Conservation (phyloP, 1,284 basidiomycete species). For the Vanrija humicola region DNA sequence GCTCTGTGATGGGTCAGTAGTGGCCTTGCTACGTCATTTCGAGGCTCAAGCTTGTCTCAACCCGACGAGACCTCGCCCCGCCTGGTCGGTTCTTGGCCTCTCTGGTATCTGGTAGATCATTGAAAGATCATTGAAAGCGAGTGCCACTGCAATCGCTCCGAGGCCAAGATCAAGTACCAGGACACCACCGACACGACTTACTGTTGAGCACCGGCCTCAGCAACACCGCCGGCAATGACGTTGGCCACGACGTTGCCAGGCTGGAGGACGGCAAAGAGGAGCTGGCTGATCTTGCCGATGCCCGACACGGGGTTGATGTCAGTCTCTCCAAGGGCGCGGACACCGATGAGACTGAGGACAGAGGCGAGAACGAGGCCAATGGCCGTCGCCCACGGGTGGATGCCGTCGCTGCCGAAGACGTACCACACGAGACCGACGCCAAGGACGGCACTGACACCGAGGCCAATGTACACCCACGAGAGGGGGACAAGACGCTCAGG, state of each 20-base stretch:
- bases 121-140: too few relatives aligned
- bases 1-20: conserved; percentile 56
- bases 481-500: conserved; percentile 74
- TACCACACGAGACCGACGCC: conserved; percentile 79
- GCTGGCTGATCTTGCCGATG: conserved; percentile 88
- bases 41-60: too few relatives aligned
- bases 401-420: conserved; percentile 83
- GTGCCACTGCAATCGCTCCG: too few relatives aligned
- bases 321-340: conserved; percentile 86
- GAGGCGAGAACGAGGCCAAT: conserved; percentile 79
- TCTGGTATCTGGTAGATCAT: too few relatives aligned
- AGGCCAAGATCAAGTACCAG: too few relatives aligned
- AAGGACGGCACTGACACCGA: conserved; percentile 60
- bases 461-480: conserved; percentile 70
- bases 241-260: conserved; percentile 93
- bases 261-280: conserved; percentile 89
- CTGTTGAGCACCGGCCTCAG: conserved; percentile 94
- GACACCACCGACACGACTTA: conserved; percentile 47
- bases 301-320: conserved; percentile 88
- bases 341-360: conserved; percentile 79
- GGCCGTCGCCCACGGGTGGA: conserved; percentile 89
- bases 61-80: background rate
- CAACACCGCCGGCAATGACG: conserved; percentile 91
- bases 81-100: too few relatives aligned
- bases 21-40: background rate